Percentiles rank a stretch among this genome's conserved stretches.
Conservation (phyloP, 2,329 filamentous ascomycete species). For the Aspergillus alliaceus region DNA sequence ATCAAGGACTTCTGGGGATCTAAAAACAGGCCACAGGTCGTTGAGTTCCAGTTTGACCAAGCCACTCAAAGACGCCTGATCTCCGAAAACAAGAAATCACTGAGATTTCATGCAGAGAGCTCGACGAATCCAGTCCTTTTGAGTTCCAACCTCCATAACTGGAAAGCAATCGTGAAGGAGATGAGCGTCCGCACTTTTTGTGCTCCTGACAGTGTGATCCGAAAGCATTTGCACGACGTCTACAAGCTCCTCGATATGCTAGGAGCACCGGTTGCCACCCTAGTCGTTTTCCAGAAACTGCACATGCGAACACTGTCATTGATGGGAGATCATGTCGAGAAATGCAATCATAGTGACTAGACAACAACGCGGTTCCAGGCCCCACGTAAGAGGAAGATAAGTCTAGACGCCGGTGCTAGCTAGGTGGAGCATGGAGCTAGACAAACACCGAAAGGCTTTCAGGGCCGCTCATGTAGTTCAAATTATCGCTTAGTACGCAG, state of each 20-base stretch:
- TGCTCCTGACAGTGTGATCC: conserved; percentile 48
- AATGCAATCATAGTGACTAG: conserved; percentile 16
- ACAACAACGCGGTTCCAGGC: neutral
- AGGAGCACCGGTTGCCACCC: conserved; percentile 40
- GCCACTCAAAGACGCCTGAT: conserved; percentile 51
- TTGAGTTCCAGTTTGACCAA: conserved; percentile 56
- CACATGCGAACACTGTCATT: conserved; percentile 32
- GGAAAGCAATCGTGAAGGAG: conserved; percentile 48
- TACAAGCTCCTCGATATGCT: conserved; percentile 52
- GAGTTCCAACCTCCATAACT: conserved; percentile 50
- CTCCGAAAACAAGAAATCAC: conserved; percentile 43
- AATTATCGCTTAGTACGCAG: neutral
- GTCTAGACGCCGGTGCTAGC: neutral
- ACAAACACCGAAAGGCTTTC: neutral
- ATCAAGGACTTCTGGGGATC: conserved; percentile 43
- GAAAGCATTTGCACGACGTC: conserved; percentile 51
- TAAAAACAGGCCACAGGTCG: conserved; percentile 49
- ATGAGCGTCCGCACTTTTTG: conserved; percentile 54
- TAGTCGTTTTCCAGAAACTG: conserved; percentile 41
- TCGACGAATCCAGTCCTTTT: conserved; percentile 40
- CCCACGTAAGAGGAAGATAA: neutral
- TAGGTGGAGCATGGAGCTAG: neutral
- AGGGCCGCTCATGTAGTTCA: neutral
- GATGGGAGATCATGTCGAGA: conserved; percentile 34
- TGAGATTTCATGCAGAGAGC: conserved; percentile 48